Percentiles rank a stretch among this genome's conserved stretches.
Evolutionary conservation across 1,284 basidiomycete species (phyloP).

Genomic region (Porodaedalea pini): DNA sequence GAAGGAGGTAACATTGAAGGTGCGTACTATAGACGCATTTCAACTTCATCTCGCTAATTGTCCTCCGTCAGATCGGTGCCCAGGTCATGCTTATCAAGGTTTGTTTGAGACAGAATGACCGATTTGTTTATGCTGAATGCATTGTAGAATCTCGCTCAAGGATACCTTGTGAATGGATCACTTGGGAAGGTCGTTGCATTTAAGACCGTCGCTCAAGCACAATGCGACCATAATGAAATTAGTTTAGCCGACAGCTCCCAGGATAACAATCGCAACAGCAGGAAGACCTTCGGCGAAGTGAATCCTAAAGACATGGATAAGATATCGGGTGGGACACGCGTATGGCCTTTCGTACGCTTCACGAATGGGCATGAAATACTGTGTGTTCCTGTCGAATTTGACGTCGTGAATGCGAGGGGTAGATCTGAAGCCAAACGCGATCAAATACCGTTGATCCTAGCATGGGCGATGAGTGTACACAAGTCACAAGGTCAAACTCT

Average conservation of each 20-base stretch:
- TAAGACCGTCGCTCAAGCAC: conserved; percentile 34
- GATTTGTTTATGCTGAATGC: neutral
- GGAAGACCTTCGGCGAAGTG: no score
- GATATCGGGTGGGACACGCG: neutral
- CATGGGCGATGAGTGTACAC: conserved; percentile 82
- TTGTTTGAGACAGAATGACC: neutral
- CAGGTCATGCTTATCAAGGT: conserved; percentile 72
- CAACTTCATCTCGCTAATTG: neutral
- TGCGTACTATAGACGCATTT: conserved; percentile 33
- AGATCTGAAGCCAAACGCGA: conserved; percentile 24
- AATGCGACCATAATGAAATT: conserved; percentile 29
- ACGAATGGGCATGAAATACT: conserved; percentile 21
- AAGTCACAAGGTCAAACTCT: conserved; percentile 86
- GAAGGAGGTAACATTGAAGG: conserved; percentile 29
- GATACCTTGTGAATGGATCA: conserved; percentile 82
- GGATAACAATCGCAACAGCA: conserved; percentile 3
- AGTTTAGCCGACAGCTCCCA: conserved; percentile 22
- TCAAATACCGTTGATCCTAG: conserved; percentile 62
- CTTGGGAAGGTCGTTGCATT: conserved; percentile 72
- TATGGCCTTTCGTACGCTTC: conserved; percentile 37
- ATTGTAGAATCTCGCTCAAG: conserved; percentile 49
- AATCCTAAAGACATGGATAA: conserved; percentile 13
- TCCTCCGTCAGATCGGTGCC: conserved; percentile 46
- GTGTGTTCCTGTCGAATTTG: conserved; percentile 22
- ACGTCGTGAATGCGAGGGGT: conserved; percentile 24